These are phyloP conservation scores for Cucumis sativus DNA, from an alignment of 306 rosid genomes.

Conservation along the genomic window DNA sequence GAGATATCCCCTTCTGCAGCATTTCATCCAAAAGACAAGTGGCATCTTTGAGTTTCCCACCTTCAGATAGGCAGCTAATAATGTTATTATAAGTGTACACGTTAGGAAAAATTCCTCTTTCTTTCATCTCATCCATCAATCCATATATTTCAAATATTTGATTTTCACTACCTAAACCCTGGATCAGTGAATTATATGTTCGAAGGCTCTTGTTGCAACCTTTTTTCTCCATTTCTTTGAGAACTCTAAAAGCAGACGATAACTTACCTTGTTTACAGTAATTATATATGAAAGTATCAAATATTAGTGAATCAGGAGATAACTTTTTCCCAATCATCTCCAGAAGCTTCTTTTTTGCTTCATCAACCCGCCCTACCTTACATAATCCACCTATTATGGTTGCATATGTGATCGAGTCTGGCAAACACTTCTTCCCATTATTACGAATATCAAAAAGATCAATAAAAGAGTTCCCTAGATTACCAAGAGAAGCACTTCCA, in stretches of 20 bases:
- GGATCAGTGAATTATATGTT: constrained; percentile 82
- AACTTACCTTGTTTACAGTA: constrained; percentile 77
- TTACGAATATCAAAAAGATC: constrained; percentile 39
- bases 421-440: constrained; percentile 43
- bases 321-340: constrained; percentile 73
- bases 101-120: constrained; percentile 59
- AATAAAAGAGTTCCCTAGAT: constrained; percentile 40
- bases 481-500: constrained; percentile 54
- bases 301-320: constrained; percentile 63
- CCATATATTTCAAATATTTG: constrained; percentile 87
- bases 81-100: constrained; percentile 61
- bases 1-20: constrained; percentile 71
- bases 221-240: constrained; percentile 92
- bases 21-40: constrained; percentile 75
- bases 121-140: constrained; percentile 88
- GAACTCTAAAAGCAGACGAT: constrained; percentile 81
- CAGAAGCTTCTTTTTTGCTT: constrained; percentile 68
- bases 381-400: constrained; percentile 65
- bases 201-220: constrained; percentile 80
- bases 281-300: constrained; percentile 43
- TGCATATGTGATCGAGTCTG: constrained; percentile 70
- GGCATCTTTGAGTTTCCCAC: constrained; percentile 60
- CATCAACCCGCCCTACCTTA: constrained; percentile 72
- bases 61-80: constrained; percentile 66
- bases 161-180: constrained; percentile 54